Evolutionary conservation across 2,329 filamentous ascomycete genomes (phyloP).

Genomic region (Xylaria polymorpha): DNA sequence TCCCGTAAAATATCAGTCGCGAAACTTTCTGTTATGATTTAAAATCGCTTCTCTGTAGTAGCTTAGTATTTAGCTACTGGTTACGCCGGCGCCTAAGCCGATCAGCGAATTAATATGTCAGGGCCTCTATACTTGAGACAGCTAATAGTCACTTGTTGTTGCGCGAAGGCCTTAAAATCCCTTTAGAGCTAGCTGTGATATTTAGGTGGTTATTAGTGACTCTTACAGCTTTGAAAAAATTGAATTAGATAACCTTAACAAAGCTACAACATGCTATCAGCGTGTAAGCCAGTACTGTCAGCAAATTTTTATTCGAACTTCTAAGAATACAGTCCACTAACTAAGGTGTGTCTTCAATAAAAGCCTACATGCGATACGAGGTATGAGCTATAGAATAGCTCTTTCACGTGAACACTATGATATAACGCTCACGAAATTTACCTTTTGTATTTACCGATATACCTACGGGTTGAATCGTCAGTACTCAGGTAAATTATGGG

Average conservation of each 20-base stretch:
- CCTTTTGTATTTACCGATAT: constrained; percentile 31
- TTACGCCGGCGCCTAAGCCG: too few relatives aligned
- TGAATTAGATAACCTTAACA: too few relatives aligned
- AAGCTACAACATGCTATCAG: not conserved
- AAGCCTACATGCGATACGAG: not conserved
- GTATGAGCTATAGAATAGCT: not conserved
- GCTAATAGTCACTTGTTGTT: too few relatives aligned
- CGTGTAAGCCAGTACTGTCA: not conserved
- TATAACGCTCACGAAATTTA: not conserved
- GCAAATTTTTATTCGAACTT: not conserved
- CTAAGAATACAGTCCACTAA: not conserved
- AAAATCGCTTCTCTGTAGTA: too few relatives aligned
- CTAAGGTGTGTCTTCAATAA: not conserved
- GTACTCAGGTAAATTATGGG: constrained; percentile 9
- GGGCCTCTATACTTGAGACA: too few relatives aligned
- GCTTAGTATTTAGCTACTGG: too few relatives aligned
- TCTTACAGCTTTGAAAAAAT: not conserved
- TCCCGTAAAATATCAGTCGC: not conserved
- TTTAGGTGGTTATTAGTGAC: not conserved
- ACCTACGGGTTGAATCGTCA: not conserved
- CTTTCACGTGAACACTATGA: not conserved
- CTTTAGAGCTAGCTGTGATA: not conserved
- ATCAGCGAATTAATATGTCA: too few relatives aligned
- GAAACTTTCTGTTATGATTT: too few relatives aligned
- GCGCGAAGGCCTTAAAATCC: not conserved